phyloP scores from a whole-genome alignment of 495 filamentous ascomycete genomes.

The Parathielavia hyrcaniae region DNA sequence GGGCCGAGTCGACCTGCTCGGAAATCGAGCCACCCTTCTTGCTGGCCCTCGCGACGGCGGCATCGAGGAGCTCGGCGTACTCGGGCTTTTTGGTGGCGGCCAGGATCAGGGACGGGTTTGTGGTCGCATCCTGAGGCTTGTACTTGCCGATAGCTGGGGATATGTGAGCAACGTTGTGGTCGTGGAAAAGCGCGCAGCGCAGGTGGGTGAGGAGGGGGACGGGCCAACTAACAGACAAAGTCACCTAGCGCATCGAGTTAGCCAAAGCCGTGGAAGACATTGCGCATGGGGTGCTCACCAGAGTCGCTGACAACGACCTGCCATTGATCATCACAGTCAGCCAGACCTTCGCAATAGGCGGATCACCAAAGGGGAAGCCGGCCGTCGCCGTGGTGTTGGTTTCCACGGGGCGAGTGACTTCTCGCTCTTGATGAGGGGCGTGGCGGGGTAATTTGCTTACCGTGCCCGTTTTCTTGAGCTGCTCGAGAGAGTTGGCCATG shows the following conservation, averaged over 20 bases:
- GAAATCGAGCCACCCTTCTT: slow-evolving; percentile 57
- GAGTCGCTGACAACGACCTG: slow-evolving; percentile 95
- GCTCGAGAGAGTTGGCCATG: slow-evolving; percentile 86
- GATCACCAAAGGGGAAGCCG: neutral
- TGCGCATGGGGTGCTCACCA: slow-evolving; percentile 39
- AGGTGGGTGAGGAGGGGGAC: neutral
- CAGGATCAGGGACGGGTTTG: slow-evolving; percentile 97
- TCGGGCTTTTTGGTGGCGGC: slow-evolving; percentile 96
- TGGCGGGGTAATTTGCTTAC: slow-evolving; percentile 54
- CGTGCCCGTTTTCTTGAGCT: slow-evolving; percentile 93
- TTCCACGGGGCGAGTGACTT: neutral
- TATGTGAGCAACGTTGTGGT: slow-evolving; percentile 31
- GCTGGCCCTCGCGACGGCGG: slow-evolving; percentile 82
- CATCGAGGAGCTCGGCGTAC: slow-evolving; percentile 88
- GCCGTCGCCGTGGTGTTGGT: neutral
- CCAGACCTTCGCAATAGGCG: slow-evolving; percentile 1
- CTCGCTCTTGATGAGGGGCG: slow-evolving; percentile 23
- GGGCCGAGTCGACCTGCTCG: slow-evolving; percentile 70
- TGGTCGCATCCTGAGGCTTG: slow-evolving; percentile 99
- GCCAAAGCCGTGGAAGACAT: neutral
- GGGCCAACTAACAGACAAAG: slow-evolving; percentile 61
- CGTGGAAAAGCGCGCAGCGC: neutral
- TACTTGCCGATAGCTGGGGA: slow-evolving; percentile 90
- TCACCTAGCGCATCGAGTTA: slow-evolving; percentile 37
- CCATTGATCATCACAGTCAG: slow-evolving; percentile 26